A percentile compares a stretch with the other conserved stretches of the same genome.
Conservation (phyloP, 2,329 filamentous ascomycete genomes). For the Trichophaea hybrida region DNA sequence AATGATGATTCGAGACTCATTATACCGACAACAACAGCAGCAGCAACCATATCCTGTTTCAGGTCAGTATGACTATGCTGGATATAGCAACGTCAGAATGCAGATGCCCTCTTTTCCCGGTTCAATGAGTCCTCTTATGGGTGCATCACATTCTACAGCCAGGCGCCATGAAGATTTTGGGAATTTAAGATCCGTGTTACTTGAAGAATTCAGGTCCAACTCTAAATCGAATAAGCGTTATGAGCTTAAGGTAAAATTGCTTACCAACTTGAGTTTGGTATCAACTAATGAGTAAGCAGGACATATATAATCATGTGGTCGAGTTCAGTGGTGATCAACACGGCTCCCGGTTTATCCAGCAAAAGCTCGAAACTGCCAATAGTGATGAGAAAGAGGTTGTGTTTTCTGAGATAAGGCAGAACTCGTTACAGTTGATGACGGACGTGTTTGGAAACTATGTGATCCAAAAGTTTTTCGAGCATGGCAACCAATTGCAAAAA, state of each 20-base stretch:
- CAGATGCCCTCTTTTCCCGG: conserved; percentile 29
- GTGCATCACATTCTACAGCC: conserved; percentile 32
- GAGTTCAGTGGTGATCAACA: conserved; percentile 95
- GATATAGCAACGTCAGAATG: conserved; percentile 4
- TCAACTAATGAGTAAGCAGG: conserved; percentile 35
- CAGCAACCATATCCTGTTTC: conserved; percentile 5
- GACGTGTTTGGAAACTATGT: conserved; percentile 98
- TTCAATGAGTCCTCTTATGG: conserved; percentile 28
- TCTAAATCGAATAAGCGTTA: conserved; percentile 59
- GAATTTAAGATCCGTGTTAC: conserved; percentile 52
- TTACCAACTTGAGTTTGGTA: background rate
- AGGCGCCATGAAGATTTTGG: conserved; percentile 42
- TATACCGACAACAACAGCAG: conserved; percentile 9
- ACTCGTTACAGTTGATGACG: conserved; percentile 78
- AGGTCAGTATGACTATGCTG: background rate
- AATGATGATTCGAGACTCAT: conserved; percentile 18
- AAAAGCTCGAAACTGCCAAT: conserved; percentile 80
- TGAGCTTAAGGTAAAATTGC: conserved; percentile 52
- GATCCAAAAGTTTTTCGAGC: conserved; percentile 93
- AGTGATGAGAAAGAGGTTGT: conserved; percentile 90
- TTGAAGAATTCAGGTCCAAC: conserved; percentile 68
- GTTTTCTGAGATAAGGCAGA: conserved; percentile 72
- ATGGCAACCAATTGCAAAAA: conserved; percentile 89
- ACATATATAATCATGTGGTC: conserved; percentile 75
- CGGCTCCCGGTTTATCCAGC: conserved; percentile 88